Base-by-base conservation (phyloP, 805 yeast species). In the Candida morakotiae region DNA sequence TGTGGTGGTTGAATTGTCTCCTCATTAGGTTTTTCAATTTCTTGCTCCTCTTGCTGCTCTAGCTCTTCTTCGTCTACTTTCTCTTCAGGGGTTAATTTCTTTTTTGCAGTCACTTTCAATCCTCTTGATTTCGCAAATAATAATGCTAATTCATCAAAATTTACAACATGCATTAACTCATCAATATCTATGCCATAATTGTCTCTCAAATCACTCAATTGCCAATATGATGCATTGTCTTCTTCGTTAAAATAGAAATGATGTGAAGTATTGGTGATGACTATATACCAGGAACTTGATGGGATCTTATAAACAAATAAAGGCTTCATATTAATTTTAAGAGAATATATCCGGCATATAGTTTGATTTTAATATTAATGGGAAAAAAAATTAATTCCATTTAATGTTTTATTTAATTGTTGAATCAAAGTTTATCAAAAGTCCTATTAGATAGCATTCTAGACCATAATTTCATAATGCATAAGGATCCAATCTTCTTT, bases 161-260 rank as follows among this genome's bases (percentile, higher is more conserved):
- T 52, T n/a, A 64, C 53, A 20, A 44, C 36, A 5, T 35, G 27
- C 2, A 48, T 40, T 20, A 62, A 50, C 25, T 40, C 45, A 3
- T 42, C 44, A 15, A 49, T 48, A 20, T 60, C 60, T 24, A 48
- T 54, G 14, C 52, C 51, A 23, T 29, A 31, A 3, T 35, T 24
- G 16, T 41, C 28, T 16, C 40, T 39, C 1, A 63, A 34, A 30
- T 63, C 67, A 11, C 43, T 31, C 18, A 62, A 39, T 45, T 62
- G 69, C 70, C 70, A 64, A 32, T 51, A 58, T 5, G 67, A 55
- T 16, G 35, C 17, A 15, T 42, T 40, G 4, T 43, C 38, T 1
- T 17, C 35, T 10, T 37, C 25, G 42, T 62, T 51, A 40, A 47
- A 64, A 45, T 64, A 64, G 39, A 61, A 64, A 40, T 64, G 70